These are phyloP conservation scores for Cyclotella distinguenda DNA, from an alignment of 108 stramenopile species.

Conservation along the genomic window DNA sequence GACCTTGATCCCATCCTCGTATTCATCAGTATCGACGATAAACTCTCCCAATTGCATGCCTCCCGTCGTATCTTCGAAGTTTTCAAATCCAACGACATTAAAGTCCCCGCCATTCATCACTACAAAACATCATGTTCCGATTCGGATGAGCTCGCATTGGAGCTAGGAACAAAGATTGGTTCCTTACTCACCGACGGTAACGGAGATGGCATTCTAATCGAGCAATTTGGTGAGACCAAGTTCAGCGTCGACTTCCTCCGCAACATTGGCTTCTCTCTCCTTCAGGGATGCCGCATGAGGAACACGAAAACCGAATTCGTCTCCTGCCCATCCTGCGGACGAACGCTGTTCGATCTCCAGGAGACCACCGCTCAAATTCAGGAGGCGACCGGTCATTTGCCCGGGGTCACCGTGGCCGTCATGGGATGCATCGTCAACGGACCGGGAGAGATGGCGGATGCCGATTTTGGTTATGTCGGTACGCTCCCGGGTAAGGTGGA, in stretches of 20 bases:
- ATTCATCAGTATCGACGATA: constrained; percentile 63
- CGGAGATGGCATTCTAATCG: constrained; percentile 90
- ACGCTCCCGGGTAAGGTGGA: constrained; percentile 95
- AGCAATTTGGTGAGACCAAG: constrained; percentile 70
- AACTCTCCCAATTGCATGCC: constrained; percentile 85
- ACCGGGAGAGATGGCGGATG: constrained; percentile 98
- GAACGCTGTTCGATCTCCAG: constrained; percentile 97
- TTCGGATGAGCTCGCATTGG: constrained; percentile 83
- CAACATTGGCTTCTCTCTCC: constrained; percentile 80
- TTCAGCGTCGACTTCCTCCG: constrained; percentile 85
- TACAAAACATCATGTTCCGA: constrained; percentile 67
- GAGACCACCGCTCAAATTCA: constrained; percentile 92
- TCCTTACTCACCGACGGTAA: constrained; percentile 89
- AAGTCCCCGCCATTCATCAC: constrained; percentile 86
- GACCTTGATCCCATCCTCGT: constrained; percentile 74
- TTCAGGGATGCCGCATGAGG: constrained; percentile 96
- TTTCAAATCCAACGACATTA: constrained; percentile 76
- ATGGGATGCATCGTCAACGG: constrained; percentile 99
- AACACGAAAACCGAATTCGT: constrained; percentile 98
- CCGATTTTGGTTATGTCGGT: constrained; percentile 97
- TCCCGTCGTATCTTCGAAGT: constrained; percentile 90
- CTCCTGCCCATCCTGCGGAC: constrained; percentile 95
- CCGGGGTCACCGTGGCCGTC: constrained; percentile 96
- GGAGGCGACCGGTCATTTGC: constrained; percentile 93
- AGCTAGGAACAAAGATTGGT: constrained; percentile 82